Base-by-base conservation (phyloP, 2,329 filamentous ascomycete species). In the Fusarium stilboides region DNA sequence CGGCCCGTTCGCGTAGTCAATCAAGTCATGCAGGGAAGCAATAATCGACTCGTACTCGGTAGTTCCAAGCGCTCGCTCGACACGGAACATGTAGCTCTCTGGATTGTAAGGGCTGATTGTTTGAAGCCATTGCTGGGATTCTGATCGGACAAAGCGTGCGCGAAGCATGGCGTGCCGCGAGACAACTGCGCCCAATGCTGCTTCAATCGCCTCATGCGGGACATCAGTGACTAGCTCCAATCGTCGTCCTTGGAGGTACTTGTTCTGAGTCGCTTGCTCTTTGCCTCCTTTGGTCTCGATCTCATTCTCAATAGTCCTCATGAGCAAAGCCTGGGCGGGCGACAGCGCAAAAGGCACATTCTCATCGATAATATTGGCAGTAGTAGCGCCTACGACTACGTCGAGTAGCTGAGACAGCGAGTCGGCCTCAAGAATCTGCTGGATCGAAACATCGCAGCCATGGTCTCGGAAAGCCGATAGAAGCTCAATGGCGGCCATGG, bases 381-480 rank as follows among this genome's bases (percentile, higher is more conserved):
- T 51, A 51, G 36, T 51, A 51, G 47, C 47, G 47, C 47, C 47
- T 40, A 50, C 34, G 46, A 50, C 46, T 39, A 51, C 36, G 36
- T 51, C 34, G 47, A 51, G 47, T 51, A 51, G 36, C 47, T 51
- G 36, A 51, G 47, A 51, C 36, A 51, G 47, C 36, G 47, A 51
- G 36, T 51, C 47, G 34, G 47, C 47, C 47, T 51, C 47, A 51
- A 51, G 47, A 51, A 51, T 51, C 47, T 51, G 47, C 47, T 51
- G 47, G 47, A 51, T 51, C 47, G 47, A 51, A 40, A 51, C 47
- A 51, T 51, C 47, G 47, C 47, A 51, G 47, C 47, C 47, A 51
- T 51, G 34, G 47, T 51, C 47, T 51, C 47, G 47, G 47, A 51
- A 51, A 51, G 47, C 47, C 24, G 47, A 51, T 51, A 51, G 47